These are phyloP conservation scores for Neonectria neomacrospora DNA, from an alignment of 2,329 filamentous ascomycete genomes.

Conservation along the genomic window DNA sequence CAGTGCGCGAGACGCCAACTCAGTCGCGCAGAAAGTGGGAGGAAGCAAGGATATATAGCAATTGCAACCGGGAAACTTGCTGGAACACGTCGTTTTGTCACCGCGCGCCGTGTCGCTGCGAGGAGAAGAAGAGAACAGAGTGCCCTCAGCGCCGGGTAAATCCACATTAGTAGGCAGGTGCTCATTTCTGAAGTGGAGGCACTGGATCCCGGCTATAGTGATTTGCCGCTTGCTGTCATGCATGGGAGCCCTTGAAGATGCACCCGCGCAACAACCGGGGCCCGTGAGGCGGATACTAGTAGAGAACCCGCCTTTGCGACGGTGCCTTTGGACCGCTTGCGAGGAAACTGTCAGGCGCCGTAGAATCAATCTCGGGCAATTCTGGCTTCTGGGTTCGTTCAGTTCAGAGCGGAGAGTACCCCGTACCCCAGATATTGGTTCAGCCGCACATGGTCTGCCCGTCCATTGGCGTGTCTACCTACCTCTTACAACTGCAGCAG, in stretches of 20 bases:
- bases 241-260: slow-evolving; percentile 23
- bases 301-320: neutral
- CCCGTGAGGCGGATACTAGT: neutral
- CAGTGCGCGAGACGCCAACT: slow-evolving; percentile 33
- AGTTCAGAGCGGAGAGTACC: slow-evolving; percentile 9
- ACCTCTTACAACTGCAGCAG: neutral
- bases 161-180: slow-evolving; percentile 41
- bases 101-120: slow-evolving; percentile 31
- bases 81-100: slow-evolving; percentile 36
- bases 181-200: slow-evolving; percentile 44
- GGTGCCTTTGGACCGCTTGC: neutral
- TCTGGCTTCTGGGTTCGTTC: neutral
- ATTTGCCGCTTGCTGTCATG: slow-evolving; percentile 20
- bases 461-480: neutral
- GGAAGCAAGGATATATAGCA: slow-evolving; percentile 36
- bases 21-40: slow-evolving; percentile 29
- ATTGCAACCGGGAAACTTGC: slow-evolving; percentile 35
- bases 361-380: neutral
- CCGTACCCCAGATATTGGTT: slow-evolving; percentile 16
- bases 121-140: slow-evolving; percentile 32
- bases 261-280: slow-evolving; percentile 21
- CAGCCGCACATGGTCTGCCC: neutral
- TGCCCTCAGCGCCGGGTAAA: slow-evolving; percentile 44
- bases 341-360: neutral
- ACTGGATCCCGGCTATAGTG: slow-evolving; percentile 37